phyloP scores from a whole-genome alignment of 176 grass and related monocot genomes.

The Oryza officinalis region DNA sequence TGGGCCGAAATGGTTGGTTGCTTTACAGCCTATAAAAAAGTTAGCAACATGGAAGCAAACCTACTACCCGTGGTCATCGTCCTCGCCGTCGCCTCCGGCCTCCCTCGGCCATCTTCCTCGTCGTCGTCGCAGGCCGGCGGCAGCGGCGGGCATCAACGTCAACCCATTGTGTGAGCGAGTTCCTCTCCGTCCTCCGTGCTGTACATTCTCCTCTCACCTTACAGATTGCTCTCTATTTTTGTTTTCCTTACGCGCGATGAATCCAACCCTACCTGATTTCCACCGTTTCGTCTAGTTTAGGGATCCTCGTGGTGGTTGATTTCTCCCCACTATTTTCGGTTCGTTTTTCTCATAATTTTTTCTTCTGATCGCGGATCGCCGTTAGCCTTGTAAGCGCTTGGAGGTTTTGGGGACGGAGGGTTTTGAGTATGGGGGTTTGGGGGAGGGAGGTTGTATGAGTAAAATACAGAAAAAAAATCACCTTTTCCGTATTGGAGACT shows the following conservation, averaged over 20 bases:
- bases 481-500: too few relatives aligned
- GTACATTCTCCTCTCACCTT: background rate
- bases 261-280: background rate
- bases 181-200: background rate
- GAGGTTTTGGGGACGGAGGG: background rate
- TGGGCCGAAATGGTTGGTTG: too few relatives aligned
- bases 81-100: too few relatives aligned
- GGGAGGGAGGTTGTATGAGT: background rate
- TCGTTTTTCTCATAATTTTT: background rate
- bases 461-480: too few relatives aligned
- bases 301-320: background rate
- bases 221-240: background rate
- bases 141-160: background rate
- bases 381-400: too few relatives aligned
- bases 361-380: too few relatives aligned
- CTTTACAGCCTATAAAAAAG: too few relatives aligned
- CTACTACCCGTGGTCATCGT: too few relatives aligned
- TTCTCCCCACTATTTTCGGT: background rate
- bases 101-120: background rate
- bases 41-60: too few relatives aligned
- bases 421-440: background rate
- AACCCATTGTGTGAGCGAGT: background rate
- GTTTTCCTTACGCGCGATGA: background rate
- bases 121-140: constrained; percentile 27
- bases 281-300: background rate